Evolutionary conservation across 208 protist genomes (phyloP).

Genomic region (Endotrypanum monterogeii): DNA sequence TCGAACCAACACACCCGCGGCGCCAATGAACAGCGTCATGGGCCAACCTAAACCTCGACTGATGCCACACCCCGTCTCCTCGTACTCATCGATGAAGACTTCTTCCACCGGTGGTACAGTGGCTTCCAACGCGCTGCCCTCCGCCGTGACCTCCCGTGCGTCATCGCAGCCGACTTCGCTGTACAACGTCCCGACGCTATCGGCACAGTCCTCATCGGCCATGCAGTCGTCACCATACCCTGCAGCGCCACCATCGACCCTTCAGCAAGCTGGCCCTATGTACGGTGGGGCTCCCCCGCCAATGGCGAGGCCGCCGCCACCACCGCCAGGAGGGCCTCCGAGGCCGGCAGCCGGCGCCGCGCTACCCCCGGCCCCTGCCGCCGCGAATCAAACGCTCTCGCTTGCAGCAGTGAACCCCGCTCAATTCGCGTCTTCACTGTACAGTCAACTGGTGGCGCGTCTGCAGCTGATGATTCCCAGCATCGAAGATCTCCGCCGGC

Average conservation of each 20-base stretch:
- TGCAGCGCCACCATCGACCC: conserved; percentile 3
- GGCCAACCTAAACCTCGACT: conserved; percentile 50
- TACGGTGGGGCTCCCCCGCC: neutral
- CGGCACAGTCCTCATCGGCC: conserved; percentile 12
- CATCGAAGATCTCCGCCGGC: conserved; percentile 44
- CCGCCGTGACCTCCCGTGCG: conserved; percentile 7
- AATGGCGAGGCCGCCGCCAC: conserved; percentile 1
- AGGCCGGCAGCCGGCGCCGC: conserved; percentile 3
- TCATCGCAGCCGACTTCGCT: conserved; percentile 27
- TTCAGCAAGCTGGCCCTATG: neutral
- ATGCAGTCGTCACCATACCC: conserved; percentile 4
- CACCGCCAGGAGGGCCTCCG: neutral
- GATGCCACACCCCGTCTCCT: conserved; percentile 71
- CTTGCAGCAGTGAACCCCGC: conserved; percentile 19
- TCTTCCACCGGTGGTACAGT: neutral
- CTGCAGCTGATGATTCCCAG: conserved; percentile 44
- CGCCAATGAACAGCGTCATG: neutral
- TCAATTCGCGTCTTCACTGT: conserved; percentile 16
- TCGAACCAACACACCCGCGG: conserved; percentile 10
- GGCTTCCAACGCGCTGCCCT: conserved; percentile 5
- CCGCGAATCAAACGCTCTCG: neutral
- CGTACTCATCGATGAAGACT: conserved; percentile 53
- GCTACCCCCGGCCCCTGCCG: conserved; percentile 6
- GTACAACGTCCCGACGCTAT: conserved; percentile 27
- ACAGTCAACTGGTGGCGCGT: conserved; percentile 31